Percentiles rank a stretch among this genome's conserved stretches.
Evolutionary conservation across 2,329 filamentous ascomycete species (phyloP).

Genomic region (Aureobasidium melanogenum): DNA sequence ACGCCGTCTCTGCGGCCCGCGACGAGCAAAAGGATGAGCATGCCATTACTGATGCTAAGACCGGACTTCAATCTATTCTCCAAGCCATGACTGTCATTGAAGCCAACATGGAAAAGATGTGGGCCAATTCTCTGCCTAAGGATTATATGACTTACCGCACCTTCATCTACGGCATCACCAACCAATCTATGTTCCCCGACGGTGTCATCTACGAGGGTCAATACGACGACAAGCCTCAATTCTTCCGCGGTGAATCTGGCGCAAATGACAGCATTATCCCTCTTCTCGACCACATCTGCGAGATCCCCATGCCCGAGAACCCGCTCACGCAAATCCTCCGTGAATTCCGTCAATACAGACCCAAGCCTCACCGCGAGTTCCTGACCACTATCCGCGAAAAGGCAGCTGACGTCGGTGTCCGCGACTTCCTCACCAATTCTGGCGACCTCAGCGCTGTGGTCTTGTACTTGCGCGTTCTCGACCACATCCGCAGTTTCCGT

Average conservation of each 20-base stretch:
- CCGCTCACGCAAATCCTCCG: slow-evolving; percentile 79
- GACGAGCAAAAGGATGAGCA: not conserved
- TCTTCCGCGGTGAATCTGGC: slow-evolving; percentile 84
- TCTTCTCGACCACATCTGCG: slow-evolving; percentile 76
- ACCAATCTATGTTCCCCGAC: slow-evolving; percentile 86
- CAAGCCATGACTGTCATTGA: slow-evolving; percentile 26
- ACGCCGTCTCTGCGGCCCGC: slow-evolving; percentile 30
- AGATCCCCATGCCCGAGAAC: slow-evolving; percentile 80
- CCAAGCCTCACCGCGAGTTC: slow-evolving; percentile 81
- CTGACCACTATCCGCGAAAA: slow-evolving; percentile 58
- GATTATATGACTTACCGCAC: slow-evolving; percentile 87
- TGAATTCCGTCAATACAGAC: slow-evolving; percentile 84
- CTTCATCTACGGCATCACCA: slow-evolving; percentile 94
- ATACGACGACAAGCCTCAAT: slow-evolving; percentile 54
- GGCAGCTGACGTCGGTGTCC: slow-evolving; percentile 45
- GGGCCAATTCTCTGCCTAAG: slow-evolving; percentile 73
- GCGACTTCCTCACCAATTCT: slow-evolving; percentile 41
- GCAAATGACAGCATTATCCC: slow-evolving; percentile 91
- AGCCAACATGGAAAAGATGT: slow-evolving; percentile 53
- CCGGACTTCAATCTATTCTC: slow-evolving; percentile 22
- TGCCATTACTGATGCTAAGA: slow-evolving; percentile 15
- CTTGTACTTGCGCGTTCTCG: slow-evolving; percentile 44
- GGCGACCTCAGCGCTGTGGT: slow-evolving; percentile 15
- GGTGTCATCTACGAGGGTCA: slow-evolving; percentile 86
- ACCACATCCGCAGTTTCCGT: slow-evolving; percentile 72